Conservation (phyloP, 2,329 filamentous ascomycete species). For the Fusarium pseudograminearum region DNA sequence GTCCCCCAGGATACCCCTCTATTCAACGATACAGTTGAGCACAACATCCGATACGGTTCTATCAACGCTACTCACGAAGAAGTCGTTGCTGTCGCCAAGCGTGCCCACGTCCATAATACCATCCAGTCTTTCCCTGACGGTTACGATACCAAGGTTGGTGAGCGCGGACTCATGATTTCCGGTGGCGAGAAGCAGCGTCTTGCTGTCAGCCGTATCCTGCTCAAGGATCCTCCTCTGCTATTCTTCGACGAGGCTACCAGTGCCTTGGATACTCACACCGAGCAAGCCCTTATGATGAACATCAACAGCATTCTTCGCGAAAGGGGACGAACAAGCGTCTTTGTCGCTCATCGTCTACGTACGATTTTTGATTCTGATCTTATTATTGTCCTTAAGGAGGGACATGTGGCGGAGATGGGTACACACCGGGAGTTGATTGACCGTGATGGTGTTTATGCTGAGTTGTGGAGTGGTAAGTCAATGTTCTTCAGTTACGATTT, state of each 20-base stretch:
- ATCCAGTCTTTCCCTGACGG: conserved; percentile 85
- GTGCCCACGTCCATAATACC: conserved; percentile 87
- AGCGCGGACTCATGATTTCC: conserved; percentile 96
- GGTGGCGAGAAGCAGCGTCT: conserved; percentile 94
- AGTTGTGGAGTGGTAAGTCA: conserved; percentile 86
- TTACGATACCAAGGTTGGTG: conserved; percentile 91
- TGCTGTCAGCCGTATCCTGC: conserved; percentile 82
- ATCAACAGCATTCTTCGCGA: conserved; percentile 94
- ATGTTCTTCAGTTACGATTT: not conserved
- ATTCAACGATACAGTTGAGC: conserved; percentile 95
- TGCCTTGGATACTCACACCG: conserved; percentile 91
- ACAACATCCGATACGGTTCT: conserved; percentile 94
- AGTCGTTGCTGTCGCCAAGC: conserved; percentile 80
- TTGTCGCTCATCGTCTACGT: conserved; percentile 90
- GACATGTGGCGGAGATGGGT: conserved; percentile 87
- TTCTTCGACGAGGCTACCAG: conserved; percentile 98
- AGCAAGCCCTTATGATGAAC: conserved; percentile 88
- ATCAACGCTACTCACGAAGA: conserved; percentile 79
- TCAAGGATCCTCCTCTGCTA: conserved; percentile 89
- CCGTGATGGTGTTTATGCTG: conserved; percentile 81
- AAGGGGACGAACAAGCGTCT: conserved; percentile 90
- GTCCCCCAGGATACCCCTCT: conserved; percentile 97
- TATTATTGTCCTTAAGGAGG: conserved; percentile 90
- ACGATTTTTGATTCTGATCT: conserved; percentile 95
- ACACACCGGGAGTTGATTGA: conserved; percentile 89